Percentiles rank a stretch among this genome's conserved stretches.
Evolutionary conservation across 257 asterid species (phyloP).

Genomic region (Voacanga thouarsii): DNA sequence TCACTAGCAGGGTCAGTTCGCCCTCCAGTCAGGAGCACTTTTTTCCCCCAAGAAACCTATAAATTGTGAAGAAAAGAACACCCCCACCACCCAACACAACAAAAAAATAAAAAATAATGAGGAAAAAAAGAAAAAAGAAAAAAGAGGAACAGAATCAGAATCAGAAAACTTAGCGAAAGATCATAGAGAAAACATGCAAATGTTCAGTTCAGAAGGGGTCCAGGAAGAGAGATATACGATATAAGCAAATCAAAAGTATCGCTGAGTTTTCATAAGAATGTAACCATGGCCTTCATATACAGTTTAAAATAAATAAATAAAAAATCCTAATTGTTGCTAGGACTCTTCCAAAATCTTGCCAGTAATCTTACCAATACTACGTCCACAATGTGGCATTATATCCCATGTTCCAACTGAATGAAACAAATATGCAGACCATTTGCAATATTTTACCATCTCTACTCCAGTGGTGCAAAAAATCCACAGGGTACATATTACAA

Average conservation of each 20-base stretch:
- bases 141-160: neutral
- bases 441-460: neutral
- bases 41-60: constrained; percentile 96
- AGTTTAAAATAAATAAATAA: neutral
- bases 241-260: neutral
- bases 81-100: too few relatives aligned
- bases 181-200: neutral
- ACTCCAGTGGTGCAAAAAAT: neutral
- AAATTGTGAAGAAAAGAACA: constrained; percentile 1
- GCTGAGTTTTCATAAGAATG: neutral
- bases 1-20: constrained; percentile 84
- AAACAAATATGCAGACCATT: neutral
- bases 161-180: neutral
- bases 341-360: neutral
- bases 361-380: neutral
- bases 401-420: neutral
- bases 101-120: too few relatives aligned
- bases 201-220: neutral
- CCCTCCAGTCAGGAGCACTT: constrained; percentile 91
- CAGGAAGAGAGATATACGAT: neutral
- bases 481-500: neutral
- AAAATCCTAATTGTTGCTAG: neutral
- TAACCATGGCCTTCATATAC: neutral
- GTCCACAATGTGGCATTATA: neutral
- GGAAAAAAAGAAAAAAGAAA: neutral